Conservation (phyloP, 1,139 yeast genomes). For the Debaryomycetaceae sp. region DNA sequence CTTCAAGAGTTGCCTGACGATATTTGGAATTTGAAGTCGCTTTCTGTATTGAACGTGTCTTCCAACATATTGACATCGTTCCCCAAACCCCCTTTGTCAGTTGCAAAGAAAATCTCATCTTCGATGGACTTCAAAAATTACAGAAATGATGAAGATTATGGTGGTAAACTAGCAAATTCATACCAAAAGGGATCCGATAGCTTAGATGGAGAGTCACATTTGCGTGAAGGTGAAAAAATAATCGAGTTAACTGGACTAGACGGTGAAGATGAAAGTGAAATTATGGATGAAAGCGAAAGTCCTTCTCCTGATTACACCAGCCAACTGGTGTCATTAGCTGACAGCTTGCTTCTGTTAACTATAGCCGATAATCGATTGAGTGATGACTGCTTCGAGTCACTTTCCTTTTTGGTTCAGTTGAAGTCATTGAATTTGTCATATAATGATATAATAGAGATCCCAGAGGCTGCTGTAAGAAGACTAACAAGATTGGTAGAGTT, state of each 20-base stretch:
- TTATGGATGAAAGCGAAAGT: conserved; percentile 5
- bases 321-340: conserved; percentile 36
- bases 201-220: neutral
- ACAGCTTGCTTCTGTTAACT: conserved; percentile 54
- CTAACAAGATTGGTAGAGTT: conserved; percentile 59
- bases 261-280: conserved; percentile 4
- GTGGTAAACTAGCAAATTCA: neutral
- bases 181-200: neutral
- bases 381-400: conserved; percentile 71
- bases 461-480: conserved; percentile 63
- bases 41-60: conserved; percentile 67
- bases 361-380: conserved; percentile 81
- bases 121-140: conserved; percentile 22
- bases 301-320: conserved; percentile 6
- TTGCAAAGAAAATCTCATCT: conserved; percentile 35
- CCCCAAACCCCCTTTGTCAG: conserved; percentile 52
- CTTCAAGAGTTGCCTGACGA: conserved; percentile 66
- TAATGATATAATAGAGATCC: conserved; percentile 80
- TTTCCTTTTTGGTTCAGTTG: conserved; percentile 59
- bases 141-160: neutral
- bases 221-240: neutral
- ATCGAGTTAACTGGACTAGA: neutral
- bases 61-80: conserved; percentile 71
- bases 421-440: conserved; percentile 73
- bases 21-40: conserved; percentile 60